Evolutionary conservation across 2,329 filamentous ascomycete genomes (phyloP), one percentile per base, ranked within the genome.

Genomic region (Cladophialophora yegresii): DNA sequence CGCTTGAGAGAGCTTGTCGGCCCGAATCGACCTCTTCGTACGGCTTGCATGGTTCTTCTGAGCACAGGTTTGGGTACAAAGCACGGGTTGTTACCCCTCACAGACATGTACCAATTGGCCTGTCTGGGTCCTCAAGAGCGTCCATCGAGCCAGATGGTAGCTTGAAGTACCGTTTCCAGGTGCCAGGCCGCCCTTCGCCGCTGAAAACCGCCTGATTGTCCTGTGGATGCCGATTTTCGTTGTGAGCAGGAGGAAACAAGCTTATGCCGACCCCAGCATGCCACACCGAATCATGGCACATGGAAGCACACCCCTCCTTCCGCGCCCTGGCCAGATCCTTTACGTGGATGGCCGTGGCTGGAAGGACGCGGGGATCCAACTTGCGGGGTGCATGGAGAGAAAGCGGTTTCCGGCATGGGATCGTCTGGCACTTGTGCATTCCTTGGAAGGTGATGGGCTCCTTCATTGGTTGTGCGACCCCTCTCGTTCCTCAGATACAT

Each of bases 351-450:
- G 32, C 23, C 32, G 33, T 59, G 57, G 57, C 16, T 53, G 57
- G 47, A 47, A 59, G 28, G 23, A 30, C 43, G 43, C 28, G 57
- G 45, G 47, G 30, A 10, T 6, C 28, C 33, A 50, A 53, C 57
- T 51, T 59, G 57, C 57, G 57, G 57, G 57, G 57, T 59, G 57
- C 57, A 59, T 28, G 30, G 47, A 53, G 54, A 28, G 32, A 56
- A 54, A 43, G 47, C 47, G 50, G 47, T 13, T 51, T 59, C 30
- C 57, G 57, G 47, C 45, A 51, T 20, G 2, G 30, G 53, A 20
- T 36, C 50, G 56, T 32, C 43, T 50, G 40, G 49, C 40, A 36
- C 36, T 32, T 47, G 23, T 20, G 23, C 43, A 30, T 12, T 20
- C 36, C 57, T 16, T 36, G 28, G 28, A 22, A 23, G 22, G 47